These are phyloP conservation scores for Backusella mclennaniae DNA, from an alignment of 192 early-diverging fungal species.

Conservation along the genomic window DNA sequence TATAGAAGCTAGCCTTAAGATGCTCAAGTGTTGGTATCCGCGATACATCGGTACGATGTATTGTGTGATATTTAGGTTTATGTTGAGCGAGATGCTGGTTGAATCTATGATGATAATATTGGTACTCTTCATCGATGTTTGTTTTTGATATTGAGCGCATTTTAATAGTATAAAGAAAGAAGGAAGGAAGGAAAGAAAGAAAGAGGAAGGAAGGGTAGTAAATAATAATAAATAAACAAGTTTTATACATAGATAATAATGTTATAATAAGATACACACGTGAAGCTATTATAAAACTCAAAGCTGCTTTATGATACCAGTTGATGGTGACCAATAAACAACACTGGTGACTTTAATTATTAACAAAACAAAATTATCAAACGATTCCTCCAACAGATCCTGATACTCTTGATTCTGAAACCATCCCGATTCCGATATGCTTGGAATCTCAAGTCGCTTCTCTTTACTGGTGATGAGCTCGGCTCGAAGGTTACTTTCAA, in stretches of 20 bases:
- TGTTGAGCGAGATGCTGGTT: neutral
- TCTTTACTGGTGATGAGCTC: neutral
- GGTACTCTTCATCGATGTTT: neutral
- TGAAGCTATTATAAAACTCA: neutral
- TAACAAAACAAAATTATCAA: slow-evolving; percentile 35
- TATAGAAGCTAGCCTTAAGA: neutral
- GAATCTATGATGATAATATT: neutral
- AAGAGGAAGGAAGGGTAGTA: too few relatives aligned
- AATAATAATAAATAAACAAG: neutral
- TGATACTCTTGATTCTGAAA: slow-evolving; percentile 17
- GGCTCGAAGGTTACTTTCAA: slow-evolving; percentile 31
- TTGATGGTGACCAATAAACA: slow-evolving; percentile 22
- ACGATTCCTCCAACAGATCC: slow-evolving; percentile 24
- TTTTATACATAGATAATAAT: neutral
- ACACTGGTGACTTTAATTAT: slow-evolving; percentile 35
- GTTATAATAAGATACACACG: neutral
- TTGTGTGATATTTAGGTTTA: neutral
- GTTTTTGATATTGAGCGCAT: neutral
- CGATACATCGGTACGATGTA: neutral
- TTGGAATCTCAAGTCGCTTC: slow-evolving; percentile 11
- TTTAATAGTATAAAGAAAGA: neutral
- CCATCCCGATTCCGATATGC: slow-evolving; percentile 4
- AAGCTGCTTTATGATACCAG: neutral
- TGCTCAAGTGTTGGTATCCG: neutral
- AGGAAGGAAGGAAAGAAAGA: neutral